Evolutionary conservation across 2,329 filamentous ascomycete species (phyloP), one percentile per base, ranked within the genome.

Genomic region (Diplodia scrobiculata): DNA sequence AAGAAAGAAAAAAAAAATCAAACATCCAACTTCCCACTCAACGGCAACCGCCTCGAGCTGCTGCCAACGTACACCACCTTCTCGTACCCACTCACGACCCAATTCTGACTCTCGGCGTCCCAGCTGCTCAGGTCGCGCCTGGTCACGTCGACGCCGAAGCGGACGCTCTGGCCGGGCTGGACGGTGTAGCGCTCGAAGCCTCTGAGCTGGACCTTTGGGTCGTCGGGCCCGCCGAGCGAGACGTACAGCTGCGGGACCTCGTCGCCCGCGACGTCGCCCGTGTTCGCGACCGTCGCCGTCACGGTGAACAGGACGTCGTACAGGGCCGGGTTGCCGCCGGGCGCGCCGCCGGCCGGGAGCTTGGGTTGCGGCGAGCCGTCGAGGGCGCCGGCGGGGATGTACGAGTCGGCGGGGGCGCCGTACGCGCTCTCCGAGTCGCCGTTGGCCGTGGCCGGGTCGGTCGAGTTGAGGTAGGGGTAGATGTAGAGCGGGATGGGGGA

Each of bases 111-210:
- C 1, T 74, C 82, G 0, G 85, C 81, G 71, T 97, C 91, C 93
- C 94, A 97, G 80, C 92, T 95, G 75, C 89, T 92, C 66, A 97
- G 71, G 73, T 97, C 94, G 66, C 92, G 87, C 47, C 93, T 85
- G 5, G 88, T 92, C 65, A 97, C 78, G 17, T 87, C 84, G 0
- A 86, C 87, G 0, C 77, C 82, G 81, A 95, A 96, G 1, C 83
- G 85, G 3, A 80, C 82, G 62, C 84, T 86, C 76, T 86, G 76
- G n/a, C 91, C 91, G 0, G 91, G 84, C 3, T 84, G 81, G 69
- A 97, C 87, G 59, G 82, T 83, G 41, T 65, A 65, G 54, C 91
- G 86, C 67, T 96, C 91, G 73, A 97, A 98, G 52, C 89, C 89
- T 68, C 94, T 88, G 14, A 98, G 87, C 2, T 85, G 84, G 50